Percentiles rank a stretch among this genome's conserved stretches.
Evolutionary conservation across 805 yeast species (phyloP).

Genomic region (Candida coleopterorum): DNA sequence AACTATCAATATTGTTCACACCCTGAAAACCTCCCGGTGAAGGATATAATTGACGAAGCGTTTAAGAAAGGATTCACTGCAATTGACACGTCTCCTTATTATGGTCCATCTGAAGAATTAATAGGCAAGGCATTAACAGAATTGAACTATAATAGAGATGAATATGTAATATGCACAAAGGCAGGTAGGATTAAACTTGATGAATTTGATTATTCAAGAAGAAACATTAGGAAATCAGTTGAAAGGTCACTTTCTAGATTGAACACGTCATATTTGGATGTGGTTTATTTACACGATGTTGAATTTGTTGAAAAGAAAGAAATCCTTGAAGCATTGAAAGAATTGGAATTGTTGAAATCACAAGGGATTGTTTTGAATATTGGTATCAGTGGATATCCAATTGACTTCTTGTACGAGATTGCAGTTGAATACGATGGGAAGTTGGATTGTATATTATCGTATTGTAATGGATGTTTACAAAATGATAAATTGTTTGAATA

Average conservation of each 20-base stretch:
- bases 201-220: constrained; percentile 71
- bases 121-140: constrained; percentile 59
- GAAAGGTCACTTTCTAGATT: constrained; percentile 63
- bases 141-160: constrained; percentile 47
- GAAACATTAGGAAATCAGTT: constrained; percentile 58
- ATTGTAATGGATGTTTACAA: constrained; percentile 79
- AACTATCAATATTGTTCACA: constrained; percentile 73
- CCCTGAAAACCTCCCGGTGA: constrained; percentile 57
- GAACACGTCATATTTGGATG: constrained; percentile 64
- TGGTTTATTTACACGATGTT: constrained; percentile 84
- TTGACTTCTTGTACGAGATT: constrained; percentile 56
- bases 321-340: constrained; percentile 58
- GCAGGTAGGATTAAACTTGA: constrained; percentile 71
- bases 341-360: constrained; percentile 53
- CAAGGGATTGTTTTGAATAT: constrained; percentile 60
- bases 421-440: constrained; percentile 47
- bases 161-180: constrained; percentile 73
- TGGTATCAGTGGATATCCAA: constrained; percentile 88
- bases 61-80: constrained; percentile 68
- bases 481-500: constrained; percentile 51
- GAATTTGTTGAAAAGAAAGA: constrained; percentile 64
- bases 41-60: constrained; percentile 53
- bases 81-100: constrained; percentile 89
- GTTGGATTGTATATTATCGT: constrained; percentile 72
- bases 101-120: constrained; percentile 79